Conservation (phyloP, 1,284 basidiomycete species). For the Ganoderma meredithae region DNA sequence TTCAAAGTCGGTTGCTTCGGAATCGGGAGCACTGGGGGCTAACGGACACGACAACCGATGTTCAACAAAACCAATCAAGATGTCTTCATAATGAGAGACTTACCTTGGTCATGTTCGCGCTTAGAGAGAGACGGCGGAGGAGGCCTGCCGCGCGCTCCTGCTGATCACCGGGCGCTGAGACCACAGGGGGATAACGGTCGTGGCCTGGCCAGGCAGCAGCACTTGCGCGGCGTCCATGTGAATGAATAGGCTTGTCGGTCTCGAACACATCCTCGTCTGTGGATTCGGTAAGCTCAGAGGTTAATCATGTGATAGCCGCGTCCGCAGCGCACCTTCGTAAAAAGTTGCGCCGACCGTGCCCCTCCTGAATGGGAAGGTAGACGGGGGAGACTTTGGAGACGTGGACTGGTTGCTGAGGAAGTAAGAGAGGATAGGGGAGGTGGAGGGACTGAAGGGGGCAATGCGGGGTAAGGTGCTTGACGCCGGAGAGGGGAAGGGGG, state of each 20-base stretch:
- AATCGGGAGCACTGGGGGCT: slow-evolving; percentile 34
- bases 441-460: slow-evolving; percentile 59
- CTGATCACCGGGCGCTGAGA: slow-evolving; percentile 52
- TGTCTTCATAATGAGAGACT: slow-evolving; percentile 25
- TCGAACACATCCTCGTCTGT: slow-evolving; percentile 49
- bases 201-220: slow-evolving; percentile 45
- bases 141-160: slow-evolving; percentile 71
- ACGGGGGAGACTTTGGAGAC: slow-evolving; percentile 49
- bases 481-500: slow-evolving; percentile 54
- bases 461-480: slow-evolving; percentile 52
- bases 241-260: slow-evolving; percentile 39
- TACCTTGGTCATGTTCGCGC: slow-evolving; percentile 64
- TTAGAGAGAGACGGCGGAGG: slow-evolving; percentile 74
- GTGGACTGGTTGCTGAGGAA: slow-evolving; percentile 62
- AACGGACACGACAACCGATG: not conserved
- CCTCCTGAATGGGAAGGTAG: slow-evolving; percentile 65
- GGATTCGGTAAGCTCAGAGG: slow-evolving; percentile 16
- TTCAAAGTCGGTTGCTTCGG: slow-evolving; percentile 23
- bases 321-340: slow-evolving; percentile 59
- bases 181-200: slow-evolving; percentile 53
- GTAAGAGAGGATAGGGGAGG: slow-evolving; percentile 74
- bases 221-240: slow-evolving; percentile 46
- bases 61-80: slow-evolving; percentile 3
- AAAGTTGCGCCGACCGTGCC: slow-evolving; percentile 52
- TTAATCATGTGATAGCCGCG: slow-evolving; percentile 3